Percentiles rank a stretch among this genome's conserved stretches.
Conservation (phyloP, 208 protist genomes). For the Wallacemonas collosoma region DNA sequence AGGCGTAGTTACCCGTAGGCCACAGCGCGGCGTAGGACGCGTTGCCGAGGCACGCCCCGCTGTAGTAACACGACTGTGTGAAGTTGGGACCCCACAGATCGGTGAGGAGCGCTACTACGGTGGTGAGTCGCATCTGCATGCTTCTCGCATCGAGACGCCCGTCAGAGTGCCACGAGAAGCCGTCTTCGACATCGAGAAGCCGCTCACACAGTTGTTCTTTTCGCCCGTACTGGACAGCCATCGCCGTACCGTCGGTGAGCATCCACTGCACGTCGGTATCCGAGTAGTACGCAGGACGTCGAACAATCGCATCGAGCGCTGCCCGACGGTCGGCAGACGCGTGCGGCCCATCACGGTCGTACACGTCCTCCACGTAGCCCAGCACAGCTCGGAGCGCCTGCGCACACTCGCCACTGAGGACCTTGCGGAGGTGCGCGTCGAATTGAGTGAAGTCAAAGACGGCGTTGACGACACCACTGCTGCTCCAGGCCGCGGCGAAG, state of each 20-base stretch:
- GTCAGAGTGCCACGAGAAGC: slow-evolving; percentile 13
- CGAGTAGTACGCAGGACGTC: slow-evolving; percentile 39
- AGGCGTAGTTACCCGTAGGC: slow-evolving; percentile 33
- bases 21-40: slow-evolving; percentile 28
- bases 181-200: slow-evolving; percentile 10
- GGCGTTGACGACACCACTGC: slow-evolving; percentile 45
- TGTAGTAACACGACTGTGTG: slow-evolving; percentile 41
- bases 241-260: slow-evolving; percentile 44
- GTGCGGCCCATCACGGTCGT: background rate
- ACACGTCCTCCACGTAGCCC: slow-evolving; percentile 27
- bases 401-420: slow-evolving; percentile 29
- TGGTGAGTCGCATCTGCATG: slow-evolving; percentile 17
- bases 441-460: slow-evolving; percentile 49
- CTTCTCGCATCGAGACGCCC: too few species aligned
- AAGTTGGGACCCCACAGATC: slow-evolving; percentile 32
- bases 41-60: slow-evolving; percentile 43
- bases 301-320: slow-evolving; percentile 20
- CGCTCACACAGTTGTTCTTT: slow-evolving; percentile 31
- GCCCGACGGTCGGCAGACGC: slow-evolving; percentile 10
- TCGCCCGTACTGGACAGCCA: slow-evolving; percentile 47
- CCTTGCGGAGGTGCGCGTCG: slow-evolving; percentile 39
- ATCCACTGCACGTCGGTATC: slow-evolving; percentile 50
- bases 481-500: slow-evolving; percentile 46
- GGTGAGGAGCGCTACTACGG: slow-evolving; percentile 23
- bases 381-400: slow-evolving; percentile 28